A percentile compares a stretch with the other conserved stretches of the same genome.
phyloP scores from a whole-genome alignment of 768 basidiomycete species.

The Agrocybe pediades region DNA sequence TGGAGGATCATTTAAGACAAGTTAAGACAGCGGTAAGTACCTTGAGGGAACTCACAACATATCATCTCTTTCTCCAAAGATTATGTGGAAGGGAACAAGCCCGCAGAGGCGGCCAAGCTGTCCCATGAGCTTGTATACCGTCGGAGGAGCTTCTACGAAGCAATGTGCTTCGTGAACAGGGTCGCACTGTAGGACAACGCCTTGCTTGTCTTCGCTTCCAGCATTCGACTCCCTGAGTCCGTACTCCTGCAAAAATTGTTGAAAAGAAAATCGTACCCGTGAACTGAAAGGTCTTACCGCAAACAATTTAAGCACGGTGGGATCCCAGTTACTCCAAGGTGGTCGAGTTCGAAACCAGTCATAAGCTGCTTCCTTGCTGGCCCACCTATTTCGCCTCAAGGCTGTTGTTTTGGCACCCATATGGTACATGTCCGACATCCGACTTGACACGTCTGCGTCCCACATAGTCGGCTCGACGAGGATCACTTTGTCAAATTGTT shows the following conservation, averaged over 20 bases:
- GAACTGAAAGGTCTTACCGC: neutral
- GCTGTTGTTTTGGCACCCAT: neutral
- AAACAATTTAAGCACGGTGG: neutral
- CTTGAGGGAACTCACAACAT: constrained; percentile 1
- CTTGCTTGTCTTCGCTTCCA: neutral
- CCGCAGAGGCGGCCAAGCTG: neutral
- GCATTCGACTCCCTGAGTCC: neutral
- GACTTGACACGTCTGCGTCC: neutral
- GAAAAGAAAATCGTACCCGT: neutral
- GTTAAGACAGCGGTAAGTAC: neutral
- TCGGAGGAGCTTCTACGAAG: neutral
- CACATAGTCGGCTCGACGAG: constrained; percentile 2
- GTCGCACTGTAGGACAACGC: neutral
- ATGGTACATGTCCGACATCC: neutral
- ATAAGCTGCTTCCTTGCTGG: neutral
- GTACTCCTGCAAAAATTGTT: neutral
- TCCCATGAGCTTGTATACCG: neutral
- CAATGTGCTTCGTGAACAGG: neutral
- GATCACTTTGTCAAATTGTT: constrained; percentile 2
- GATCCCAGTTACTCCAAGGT: constrained; percentile 2
- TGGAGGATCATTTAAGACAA: neutral
- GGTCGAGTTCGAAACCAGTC: neutral
- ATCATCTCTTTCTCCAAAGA: neutral
- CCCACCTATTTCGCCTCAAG: neutral
- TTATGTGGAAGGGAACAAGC: neutral